Evolutionary conservation across 306 rosid species (phyloP).

Genomic region (Pueraria montana): DNA sequence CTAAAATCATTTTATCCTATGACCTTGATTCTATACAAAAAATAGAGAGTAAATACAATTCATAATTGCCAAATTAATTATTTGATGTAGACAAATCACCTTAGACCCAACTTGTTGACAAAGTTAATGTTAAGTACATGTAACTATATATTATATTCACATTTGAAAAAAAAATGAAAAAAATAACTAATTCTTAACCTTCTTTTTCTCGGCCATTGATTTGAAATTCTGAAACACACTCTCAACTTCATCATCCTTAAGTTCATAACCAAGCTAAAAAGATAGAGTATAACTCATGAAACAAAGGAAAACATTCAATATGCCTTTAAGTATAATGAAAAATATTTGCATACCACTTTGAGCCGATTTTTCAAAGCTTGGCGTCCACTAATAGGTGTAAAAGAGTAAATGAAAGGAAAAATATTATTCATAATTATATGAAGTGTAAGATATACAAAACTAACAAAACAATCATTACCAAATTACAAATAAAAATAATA

Average conservation of each 20-base stretch:
- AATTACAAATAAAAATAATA: background rate
- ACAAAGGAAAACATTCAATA: background rate
- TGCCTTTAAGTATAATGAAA: too few relatives aligned
- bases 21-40: background rate
- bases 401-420: background rate
- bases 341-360: constrained; percentile 65
- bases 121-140: too few relatives aligned
- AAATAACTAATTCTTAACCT: constrained; percentile 55
- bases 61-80: too few relatives aligned
- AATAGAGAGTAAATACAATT: too few relatives aligned
- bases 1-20: background rate
- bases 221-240: constrained; percentile 77
- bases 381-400: constrained; percentile 70
- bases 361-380: constrained; percentile 84
- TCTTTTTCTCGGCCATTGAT: constrained; percentile 80
- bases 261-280: constrained; percentile 82
- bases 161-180: background rate
- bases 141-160: too few relatives aligned
- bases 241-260: constrained; percentile 63
- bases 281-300: background rate
- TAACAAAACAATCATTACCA: background rate
- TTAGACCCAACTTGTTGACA: too few relatives aligned
- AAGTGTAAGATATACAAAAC: too few relatives aligned
- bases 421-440: background rate
- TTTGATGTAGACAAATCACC: too few relatives aligned